phyloP scores from a whole-genome alignment of 2,329 filamentous ascomycete species.

The Neocucurbitaria cava region DNA sequence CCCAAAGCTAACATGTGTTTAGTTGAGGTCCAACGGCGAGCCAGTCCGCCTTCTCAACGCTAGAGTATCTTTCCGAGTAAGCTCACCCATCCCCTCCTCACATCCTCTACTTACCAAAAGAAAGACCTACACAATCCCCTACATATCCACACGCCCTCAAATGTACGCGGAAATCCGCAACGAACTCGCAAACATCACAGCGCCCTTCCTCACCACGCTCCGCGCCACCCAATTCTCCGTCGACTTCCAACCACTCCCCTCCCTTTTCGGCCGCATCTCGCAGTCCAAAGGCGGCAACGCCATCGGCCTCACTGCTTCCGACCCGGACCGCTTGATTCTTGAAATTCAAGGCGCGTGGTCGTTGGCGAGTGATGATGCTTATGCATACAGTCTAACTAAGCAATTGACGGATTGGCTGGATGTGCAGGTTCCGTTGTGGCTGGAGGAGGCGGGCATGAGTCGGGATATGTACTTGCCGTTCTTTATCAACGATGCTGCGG shows the following conservation, averaged over 20 bases:
- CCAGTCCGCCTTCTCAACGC: constrained; percentile 14
- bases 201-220: constrained; percentile 25
- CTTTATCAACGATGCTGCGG: constrained; percentile 33
- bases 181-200: constrained; percentile 34
- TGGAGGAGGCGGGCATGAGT: constrained; percentile 29
- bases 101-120: background rate
- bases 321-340: constrained; percentile 29
- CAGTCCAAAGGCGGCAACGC: constrained; percentile 31
- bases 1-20: constrained; percentile 1
- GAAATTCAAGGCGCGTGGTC: constrained; percentile 30
- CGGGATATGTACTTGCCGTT: constrained; percentile 24
- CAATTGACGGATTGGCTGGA: constrained; percentile 32
- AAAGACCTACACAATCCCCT: constrained; percentile 34
- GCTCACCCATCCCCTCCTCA: constrained; percentile 1
- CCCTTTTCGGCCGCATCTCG: constrained; percentile 23
- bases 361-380: constrained; percentile 19
- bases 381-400: constrained; percentile 17
- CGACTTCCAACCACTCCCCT: constrained; percentile 34
- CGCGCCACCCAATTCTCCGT: constrained; percentile 27
- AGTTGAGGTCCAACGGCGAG: constrained; percentile 25
- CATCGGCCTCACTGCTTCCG: constrained; percentile 28
- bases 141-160: constrained; percentile 32
- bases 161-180: constrained; percentile 46
- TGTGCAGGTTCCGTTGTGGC: constrained; percentile 26
- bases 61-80: constrained; percentile 32